These are phyloP conservation scores for Cyclotella kingstonii DNA, from an alignment of 108 stramenopile genomes.

Conservation along the genomic window DNA sequence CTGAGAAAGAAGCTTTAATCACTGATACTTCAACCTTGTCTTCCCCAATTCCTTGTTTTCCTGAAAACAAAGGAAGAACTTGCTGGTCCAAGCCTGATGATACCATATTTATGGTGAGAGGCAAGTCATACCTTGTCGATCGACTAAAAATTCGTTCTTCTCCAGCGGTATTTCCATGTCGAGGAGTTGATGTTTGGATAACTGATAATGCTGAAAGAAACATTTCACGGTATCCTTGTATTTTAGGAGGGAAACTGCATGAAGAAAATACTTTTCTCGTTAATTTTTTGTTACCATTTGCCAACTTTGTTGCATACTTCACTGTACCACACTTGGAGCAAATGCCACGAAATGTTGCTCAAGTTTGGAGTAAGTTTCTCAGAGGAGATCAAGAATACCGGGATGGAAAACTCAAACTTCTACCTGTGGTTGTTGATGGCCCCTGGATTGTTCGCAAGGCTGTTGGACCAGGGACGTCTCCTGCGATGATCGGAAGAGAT, in stretches of 20 bases:
- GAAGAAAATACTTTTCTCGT: conserved; percentile 84
- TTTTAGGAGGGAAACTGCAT: conserved; percentile 72
- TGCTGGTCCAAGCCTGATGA: conserved; percentile 82
- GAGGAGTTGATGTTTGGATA: conserved; percentile 88
- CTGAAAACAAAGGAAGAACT: conserved; percentile 63
- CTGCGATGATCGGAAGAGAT: conserved; percentile 82
- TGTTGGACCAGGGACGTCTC: conserved; percentile 84
- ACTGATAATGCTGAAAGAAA: conserved; percentile 84
- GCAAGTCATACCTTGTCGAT: conserved; percentile 72
- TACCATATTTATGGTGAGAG: conserved; percentile 77
- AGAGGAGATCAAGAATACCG: conserved; percentile 84
- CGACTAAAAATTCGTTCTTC: conserved; percentile 77
- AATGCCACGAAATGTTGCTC: conserved; percentile 62
- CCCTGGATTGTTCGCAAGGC: conserved; percentile 90
- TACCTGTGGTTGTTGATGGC: conserved; percentile 87
- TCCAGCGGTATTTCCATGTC: conserved; percentile 64
- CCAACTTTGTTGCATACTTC: conserved; percentile 88
- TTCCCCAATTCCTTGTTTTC: conserved; percentile 74
- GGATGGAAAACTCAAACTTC: conserved; percentile 81
- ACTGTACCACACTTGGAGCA: conserved; percentile 58
- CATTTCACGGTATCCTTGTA: conserved; percentile 79
- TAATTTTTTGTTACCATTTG: conserved; percentile 90
- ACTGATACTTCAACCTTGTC: conserved; percentile 36
- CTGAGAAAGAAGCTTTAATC: conserved; percentile 4
- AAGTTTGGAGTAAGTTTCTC: conserved; percentile 75